These are phyloP conservation scores for Asterochloris sp. DNA, from an alignment of 139 green algal genomes.

Conservation along the genomic window DNA sequence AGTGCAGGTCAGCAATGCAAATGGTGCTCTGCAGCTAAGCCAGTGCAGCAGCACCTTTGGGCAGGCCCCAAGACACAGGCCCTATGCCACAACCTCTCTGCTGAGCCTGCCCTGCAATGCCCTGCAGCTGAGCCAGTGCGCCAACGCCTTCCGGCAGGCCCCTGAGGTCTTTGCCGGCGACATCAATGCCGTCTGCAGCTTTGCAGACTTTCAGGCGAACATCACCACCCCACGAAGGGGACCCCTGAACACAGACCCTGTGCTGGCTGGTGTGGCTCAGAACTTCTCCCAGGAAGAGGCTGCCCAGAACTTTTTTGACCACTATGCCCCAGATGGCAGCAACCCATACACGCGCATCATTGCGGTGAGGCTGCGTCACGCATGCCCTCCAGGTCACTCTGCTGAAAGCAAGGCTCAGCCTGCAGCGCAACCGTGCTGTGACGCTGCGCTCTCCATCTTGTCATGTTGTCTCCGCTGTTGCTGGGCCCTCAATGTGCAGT, in stretches of 20 bases:
- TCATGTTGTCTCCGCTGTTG: too few species aligned
- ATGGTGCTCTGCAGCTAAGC: neutral
- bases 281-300: neutral
- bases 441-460: too few species aligned
- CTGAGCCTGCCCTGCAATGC: neutral
- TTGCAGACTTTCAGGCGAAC: neutral
- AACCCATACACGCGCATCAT: neutral
- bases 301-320: neutral
- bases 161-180: neutral
- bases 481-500: too few species aligned
- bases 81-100: neutral
- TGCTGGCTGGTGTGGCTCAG: neutral
- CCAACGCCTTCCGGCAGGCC: neutral
- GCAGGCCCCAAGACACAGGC: neutral
- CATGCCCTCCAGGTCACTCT: too few species aligned
- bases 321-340: neutral
- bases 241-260: neutral
- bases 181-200: neutral
- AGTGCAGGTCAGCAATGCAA: too few species aligned
- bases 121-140: neutral
- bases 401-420: too few species aligned
- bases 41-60: neutral
- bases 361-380: too few species aligned
- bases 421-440: too few species aligned
- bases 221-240: neutral